phyloP scores from a whole-genome alignment of 805 yeast species.

The Zygosaccharomyces gambellarensis region DNA sequence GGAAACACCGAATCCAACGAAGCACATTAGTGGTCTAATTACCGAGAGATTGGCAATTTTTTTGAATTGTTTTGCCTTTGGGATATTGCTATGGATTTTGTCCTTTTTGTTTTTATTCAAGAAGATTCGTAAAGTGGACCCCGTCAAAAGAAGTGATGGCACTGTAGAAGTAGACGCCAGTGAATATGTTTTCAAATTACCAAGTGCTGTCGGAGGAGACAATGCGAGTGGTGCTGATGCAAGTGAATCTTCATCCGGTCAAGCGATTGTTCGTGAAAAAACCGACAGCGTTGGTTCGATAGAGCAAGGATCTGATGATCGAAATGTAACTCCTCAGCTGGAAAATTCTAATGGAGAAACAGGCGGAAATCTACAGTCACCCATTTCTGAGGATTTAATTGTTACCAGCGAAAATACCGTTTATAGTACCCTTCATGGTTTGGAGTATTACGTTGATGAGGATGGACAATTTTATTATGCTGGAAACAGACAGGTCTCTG shows the following conservation, averaged over 20 bases:
- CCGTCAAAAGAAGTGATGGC: background rate
- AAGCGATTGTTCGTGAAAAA: background rate
- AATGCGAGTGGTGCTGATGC: background rate
- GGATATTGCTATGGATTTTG: slow-evolving; percentile 14
- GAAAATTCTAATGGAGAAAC: background rate
- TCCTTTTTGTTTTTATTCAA: slow-evolving; percentile 8
- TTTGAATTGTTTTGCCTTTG: slow-evolving; percentile 14
- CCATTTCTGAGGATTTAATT: slow-evolving; percentile 13
- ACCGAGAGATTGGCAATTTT: slow-evolving; percentile 14
- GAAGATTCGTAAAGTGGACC: background rate
- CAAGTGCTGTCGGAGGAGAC: background rate
- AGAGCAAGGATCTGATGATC: background rate
- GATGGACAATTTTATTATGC: slow-evolving; percentile 28
- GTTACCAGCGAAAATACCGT: slow-evolving; percentile 18
- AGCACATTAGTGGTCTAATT: slow-evolving; percentile 4
- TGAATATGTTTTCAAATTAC: background rate
- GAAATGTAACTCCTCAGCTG: background rate
- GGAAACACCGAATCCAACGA: slow-evolving; percentile 2
- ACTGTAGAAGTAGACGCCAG: background rate
- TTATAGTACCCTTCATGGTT: slow-evolving; percentile 20
- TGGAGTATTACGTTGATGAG: slow-evolving; percentile 22
- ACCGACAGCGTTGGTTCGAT: background rate
- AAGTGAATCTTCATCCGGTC: background rate
- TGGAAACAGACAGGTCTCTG: slow-evolving; percentile 11
- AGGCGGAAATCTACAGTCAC: background rate